These are phyloP conservation scores for Phialophora chinensis DNA, from an alignment of 2,329 filamentous ascomycete species.

Conservation along the genomic window DNA sequence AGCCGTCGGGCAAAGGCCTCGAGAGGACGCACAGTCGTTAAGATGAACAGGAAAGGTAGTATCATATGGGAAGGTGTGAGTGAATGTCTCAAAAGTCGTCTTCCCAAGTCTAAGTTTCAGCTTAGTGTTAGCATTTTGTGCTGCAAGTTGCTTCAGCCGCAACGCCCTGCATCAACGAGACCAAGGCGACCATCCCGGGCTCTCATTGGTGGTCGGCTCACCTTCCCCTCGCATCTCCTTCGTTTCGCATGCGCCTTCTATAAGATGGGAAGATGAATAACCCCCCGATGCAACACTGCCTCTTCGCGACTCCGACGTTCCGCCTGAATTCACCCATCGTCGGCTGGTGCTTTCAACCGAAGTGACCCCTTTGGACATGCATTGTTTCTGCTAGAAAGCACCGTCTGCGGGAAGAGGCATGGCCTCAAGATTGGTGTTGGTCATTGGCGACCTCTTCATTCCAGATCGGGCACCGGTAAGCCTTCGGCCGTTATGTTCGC, in stretches of 20 bases:
- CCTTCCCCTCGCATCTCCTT: background rate
- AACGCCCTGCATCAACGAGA: background rate
- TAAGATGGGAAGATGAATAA: background rate
- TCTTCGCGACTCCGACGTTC: slow-evolving; percentile 8
- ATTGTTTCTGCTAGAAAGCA: slow-evolving; percentile 19
- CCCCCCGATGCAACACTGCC: slow-evolving; percentile 2
- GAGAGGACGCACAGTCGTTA: background rate
- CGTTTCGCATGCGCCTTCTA: slow-evolving; percentile 13
- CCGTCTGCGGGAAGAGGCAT: slow-evolving; percentile 47
- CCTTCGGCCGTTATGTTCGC: slow-evolving; percentile 36
- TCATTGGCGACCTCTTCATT: slow-evolving; percentile 92
- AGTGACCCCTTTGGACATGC: slow-evolving; percentile 24
- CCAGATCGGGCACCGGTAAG: slow-evolving; percentile 82
- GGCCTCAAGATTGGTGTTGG: slow-evolving; percentile 88
- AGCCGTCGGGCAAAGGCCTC: background rate
- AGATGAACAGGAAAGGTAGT: background rate
- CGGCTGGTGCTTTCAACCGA: slow-evolving; percentile 7
- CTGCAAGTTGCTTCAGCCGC: slow-evolving; percentile 9
- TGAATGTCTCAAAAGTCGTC: background rate
- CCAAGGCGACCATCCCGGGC: background rate
- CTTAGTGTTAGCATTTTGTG: background rate
- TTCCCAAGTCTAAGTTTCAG: background rate
- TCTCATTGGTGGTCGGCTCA: background rate
- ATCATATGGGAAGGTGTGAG: background rate
- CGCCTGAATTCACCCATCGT: slow-evolving; percentile 2